Percentiles rank a stretch among this genome's conserved stretches.
Conservation (phyloP, 192 early-diverging fungal genomes). For the Mortierella alpina region DNA sequence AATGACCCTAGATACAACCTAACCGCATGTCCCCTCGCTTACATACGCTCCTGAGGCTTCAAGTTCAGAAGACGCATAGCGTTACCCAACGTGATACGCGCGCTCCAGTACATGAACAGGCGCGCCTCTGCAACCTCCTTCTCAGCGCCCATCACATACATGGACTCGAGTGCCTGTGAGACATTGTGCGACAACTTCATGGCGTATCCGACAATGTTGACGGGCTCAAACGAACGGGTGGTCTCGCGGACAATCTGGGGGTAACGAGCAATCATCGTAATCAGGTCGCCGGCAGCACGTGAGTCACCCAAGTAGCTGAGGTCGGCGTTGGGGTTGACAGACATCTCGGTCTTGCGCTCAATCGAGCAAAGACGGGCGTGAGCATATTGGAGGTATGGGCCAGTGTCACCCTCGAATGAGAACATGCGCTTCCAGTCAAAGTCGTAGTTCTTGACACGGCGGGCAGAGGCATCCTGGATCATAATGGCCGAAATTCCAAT, state of each 20-base stretch:
- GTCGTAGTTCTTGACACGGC: conserved; percentile 94
- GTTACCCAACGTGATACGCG: conserved; percentile 87
- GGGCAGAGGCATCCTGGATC: conserved; percentile 91
- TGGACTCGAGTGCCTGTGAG: conserved; percentile 78
- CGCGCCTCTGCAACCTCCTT: conserved; percentile 86
- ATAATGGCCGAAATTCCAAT: conserved; percentile 94
- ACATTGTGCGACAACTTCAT: conserved; percentile 86
- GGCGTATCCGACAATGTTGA: conserved; percentile 85
- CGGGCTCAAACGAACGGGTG: conserved; percentile 79
- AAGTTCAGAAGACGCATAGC: conserved; percentile 86
- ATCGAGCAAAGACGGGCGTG: conserved; percentile 97
- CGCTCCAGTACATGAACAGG: conserved; percentile 86
- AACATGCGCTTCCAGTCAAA: conserved; percentile 95
- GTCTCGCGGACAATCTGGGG: conserved; percentile 86
- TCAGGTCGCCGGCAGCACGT: conserved; percentile 71
- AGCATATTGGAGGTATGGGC: conserved; percentile 99
- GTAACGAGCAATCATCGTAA: conserved; percentile 83
- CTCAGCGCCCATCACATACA: conserved; percentile 82
- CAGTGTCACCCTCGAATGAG: conserved; percentile 97
- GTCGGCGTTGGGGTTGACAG: conserved; percentile 73
- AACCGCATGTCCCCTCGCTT: conserved; percentile 39
- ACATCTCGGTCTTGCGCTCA: conserved; percentile 79
- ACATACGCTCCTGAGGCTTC: conserved; percentile 91
- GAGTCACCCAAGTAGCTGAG: conserved; percentile 76
- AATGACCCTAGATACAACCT: no score